Evolutionary conservation across 192 early-diverging fungal species (phyloP), one percentile per base, ranked within the genome.

Genomic region (Gaertneriomyces sp.): DNA sequence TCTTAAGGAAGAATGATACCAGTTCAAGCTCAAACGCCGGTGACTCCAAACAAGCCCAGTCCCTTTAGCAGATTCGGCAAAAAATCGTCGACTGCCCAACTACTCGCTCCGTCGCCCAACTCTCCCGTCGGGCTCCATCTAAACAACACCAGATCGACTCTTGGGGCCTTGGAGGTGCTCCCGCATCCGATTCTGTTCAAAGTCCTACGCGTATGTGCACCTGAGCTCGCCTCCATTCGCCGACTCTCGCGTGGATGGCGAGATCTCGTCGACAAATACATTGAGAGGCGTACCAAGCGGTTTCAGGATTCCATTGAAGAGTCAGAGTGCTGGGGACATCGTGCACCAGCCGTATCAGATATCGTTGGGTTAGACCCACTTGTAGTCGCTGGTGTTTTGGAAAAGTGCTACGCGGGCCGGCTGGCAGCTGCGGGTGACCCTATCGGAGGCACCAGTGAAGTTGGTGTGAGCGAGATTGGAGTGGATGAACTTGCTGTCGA

Each of bases 271-370:
- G 52, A 53, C 8, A 53, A 45, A 42, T 70, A 70, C 45, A 55
- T 70, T 42, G 42, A 12, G 8, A 46, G 43, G 43, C 8, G 55
- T n/a, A 55, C 53, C 0, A 70, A 70, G 61, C 39, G 61, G 38
- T 64, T 63, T 47, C 60, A 63, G 45, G 69, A 70, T 17, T 49
- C 42, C 1, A 64, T 70, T 43, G 69, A 70, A 61, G 69, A 70
- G 54, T 60, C 69, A 40, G 69, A 70, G 44, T 70, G 69, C 46
- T 70, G 69, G 69, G 69, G 69, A 25, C 61, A 62, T 43, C 19
- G 61, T 25, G 61, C 69, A 5, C 69, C 69, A n/a, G 55, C 69
- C 9, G 19, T 70, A 12, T 52, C 61, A 1, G 69, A 70, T 46
- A 33, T 70, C 12, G 45, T 70, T 42, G 45, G 49, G 45, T 54